Evolutionary conservation across 306 rosid species (phyloP).

Genomic region (Quercus rubra): DNA sequence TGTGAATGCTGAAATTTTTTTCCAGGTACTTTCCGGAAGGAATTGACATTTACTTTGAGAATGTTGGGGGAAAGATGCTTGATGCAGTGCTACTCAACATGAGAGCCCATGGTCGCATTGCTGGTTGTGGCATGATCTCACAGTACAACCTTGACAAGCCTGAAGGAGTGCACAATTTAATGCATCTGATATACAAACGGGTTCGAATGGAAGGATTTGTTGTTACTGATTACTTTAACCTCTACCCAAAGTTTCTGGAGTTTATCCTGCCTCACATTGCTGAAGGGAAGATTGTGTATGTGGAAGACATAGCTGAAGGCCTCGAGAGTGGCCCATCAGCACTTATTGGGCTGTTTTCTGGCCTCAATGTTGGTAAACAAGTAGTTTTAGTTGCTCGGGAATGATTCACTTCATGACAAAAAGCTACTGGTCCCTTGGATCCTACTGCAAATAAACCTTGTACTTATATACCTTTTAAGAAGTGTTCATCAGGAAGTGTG

Average conservation of each 20-base stretch:
- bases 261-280: constrained; percentile 15
- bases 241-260: constrained; percentile 18
- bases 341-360: constrained; percentile 29
- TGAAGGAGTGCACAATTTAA: constrained; percentile 30
- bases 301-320: constrained; percentile 36
- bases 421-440: neutral
- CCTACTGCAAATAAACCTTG: neutral
- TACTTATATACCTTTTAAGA: neutral
- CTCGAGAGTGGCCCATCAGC: constrained; percentile 28
- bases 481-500: neutral
- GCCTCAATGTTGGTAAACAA: constrained; percentile 39
- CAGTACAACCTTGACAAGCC: constrained; percentile 33
- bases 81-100: neutral
- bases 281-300: constrained; percentile 24
- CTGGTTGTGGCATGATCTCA: constrained; percentile 25
- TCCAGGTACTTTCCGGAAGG: neutral
- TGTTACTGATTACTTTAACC: constrained; percentile 10
- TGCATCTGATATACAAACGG: neutral
- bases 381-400: constrained; percentile 13
- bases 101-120: neutral
- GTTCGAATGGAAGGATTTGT: constrained; percentile 20
- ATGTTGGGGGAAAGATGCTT: neutral
- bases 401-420: neutral
- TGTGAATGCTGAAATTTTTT: neutral
- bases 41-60: neutral